Conservation (phyloP, 2,329 filamentous ascomycete genomes). For the Botryotinia convoluta region DNA sequence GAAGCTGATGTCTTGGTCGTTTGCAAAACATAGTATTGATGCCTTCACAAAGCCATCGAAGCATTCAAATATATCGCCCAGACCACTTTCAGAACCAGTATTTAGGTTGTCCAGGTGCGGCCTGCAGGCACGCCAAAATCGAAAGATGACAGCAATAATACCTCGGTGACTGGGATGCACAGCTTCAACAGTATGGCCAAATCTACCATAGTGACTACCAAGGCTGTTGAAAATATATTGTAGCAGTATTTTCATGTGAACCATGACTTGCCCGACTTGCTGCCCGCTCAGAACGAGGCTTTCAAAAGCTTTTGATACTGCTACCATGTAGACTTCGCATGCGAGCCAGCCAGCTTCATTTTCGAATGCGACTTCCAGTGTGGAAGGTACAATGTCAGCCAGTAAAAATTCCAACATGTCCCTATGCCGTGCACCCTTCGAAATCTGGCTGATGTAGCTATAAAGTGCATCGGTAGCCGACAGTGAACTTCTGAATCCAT, state of each 20-base stretch:
- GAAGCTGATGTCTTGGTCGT: not conserved
- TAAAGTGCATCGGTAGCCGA: conserved; percentile 19
- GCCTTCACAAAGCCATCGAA: conserved; percentile 14
- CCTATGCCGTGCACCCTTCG: conserved; percentile 27
- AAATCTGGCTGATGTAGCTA: conserved; percentile 27
- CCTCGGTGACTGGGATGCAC: conserved; percentile 25
- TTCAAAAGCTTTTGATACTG: conserved; percentile 20
- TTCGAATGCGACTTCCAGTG: conserved; percentile 30
- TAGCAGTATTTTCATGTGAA: conserved; percentile 28
- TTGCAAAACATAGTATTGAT: not conserved
- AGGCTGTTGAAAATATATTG: conserved; percentile 31
- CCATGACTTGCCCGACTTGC: conserved; percentile 11
- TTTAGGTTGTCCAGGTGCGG: conserved; percentile 17
- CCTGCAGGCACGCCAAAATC: conserved; percentile 32
- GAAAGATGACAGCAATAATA: conserved; percentile 25
- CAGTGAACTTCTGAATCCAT: conserved; percentile 32
- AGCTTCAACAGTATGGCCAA: conserved; percentile 15
- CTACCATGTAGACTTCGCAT: conserved; percentile 31
- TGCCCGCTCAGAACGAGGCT: conserved; percentile 21
- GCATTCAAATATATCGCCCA: conserved; percentile 2
- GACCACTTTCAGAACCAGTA: not conserved
- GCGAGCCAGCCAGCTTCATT: conserved; percentile 29
- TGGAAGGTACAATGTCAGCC: conserved; percentile 32
- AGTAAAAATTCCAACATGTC: conserved; percentile 34
- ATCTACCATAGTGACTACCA: conserved; percentile 3